Conservation (phyloP, 768 basidiomycete species). For the Dentipellis sp. region DNA sequence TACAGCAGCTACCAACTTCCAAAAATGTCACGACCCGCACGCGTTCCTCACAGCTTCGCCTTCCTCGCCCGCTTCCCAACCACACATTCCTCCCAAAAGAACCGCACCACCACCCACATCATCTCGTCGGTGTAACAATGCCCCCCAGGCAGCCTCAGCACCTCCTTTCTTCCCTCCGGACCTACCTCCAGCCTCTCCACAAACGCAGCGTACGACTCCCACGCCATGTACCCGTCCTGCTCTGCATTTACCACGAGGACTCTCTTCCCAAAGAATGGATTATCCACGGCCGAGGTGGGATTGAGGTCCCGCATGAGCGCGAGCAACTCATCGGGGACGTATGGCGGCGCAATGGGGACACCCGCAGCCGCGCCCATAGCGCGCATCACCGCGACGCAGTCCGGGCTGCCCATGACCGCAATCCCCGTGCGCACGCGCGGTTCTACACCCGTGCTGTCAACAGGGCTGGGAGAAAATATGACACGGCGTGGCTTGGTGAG, state of each 20-base stretch:
- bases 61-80: too few species aligned
- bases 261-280: conserved; percentile 64
- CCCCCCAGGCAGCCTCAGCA: conserved; percentile 22
- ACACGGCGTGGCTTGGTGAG: too few species aligned
- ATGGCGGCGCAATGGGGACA: conserved; percentile 38
- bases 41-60: too few species aligned
- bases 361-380: conserved; percentile 40
- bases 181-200: conserved; percentile 22
- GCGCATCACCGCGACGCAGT: conserved; percentile 48
- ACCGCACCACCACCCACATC: conserved; percentile 20
- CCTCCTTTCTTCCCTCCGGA: conserved; percentile 22
- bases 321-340: conserved; percentile 47
- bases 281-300: conserved; percentile 37
- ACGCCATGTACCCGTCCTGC: conserved; percentile 28
- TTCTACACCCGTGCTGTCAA: conserved; percentile 18
- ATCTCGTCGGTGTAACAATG: conserved; percentile 29
- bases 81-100: conserved; percentile 12
- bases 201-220: conserved; percentile 19
- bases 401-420: conserved; percentile 58
- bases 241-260: conserved; percentile 62
- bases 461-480: neutral
- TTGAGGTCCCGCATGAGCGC: conserved; percentile 37
- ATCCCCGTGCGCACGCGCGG: conserved; percentile 34
- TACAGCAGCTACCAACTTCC: too few species aligned
- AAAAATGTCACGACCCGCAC: too few species aligned